These are phyloP conservation scores for Aspergillus novofumigatus DNA, from an alignment of 2,329 filamentous ascomycete genomes.

Conservation along the genomic window DNA sequence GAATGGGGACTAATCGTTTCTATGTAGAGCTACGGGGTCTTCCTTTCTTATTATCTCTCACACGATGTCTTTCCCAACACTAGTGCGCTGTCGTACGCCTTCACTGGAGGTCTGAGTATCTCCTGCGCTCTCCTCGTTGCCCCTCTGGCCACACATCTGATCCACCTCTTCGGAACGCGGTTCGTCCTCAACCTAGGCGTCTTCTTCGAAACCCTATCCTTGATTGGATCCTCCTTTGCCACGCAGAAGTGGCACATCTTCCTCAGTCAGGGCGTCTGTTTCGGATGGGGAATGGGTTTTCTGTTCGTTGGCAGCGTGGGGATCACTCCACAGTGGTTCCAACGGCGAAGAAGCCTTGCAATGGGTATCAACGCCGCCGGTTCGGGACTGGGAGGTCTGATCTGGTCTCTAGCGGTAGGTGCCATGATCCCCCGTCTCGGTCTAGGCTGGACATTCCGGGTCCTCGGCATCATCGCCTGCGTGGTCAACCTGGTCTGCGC, in stretches of 20 bases:
- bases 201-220: conserved; percentile 50
- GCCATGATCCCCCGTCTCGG: conserved; percentile 55
- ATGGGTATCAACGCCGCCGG: conserved; percentile 58
- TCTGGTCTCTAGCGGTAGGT: conserved; percentile 56
- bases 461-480: conserved; percentile 55
- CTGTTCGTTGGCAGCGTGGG: conserved; percentile 55
- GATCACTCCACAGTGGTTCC: conserved; percentile 61
- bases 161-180: conserved; percentile 50
- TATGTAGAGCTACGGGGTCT: conserved; percentile 50
- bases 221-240: conserved; percentile 56
- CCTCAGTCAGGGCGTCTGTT: conserved; percentile 57
- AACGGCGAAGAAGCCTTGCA: conserved; percentile 53
- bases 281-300: conserved; percentile 61
- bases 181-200: conserved; percentile 54
- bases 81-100: conserved; percentile 54
- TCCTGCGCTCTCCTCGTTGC: conserved; percentile 55
- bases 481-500: conserved; percentile 50
- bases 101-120: conserved; percentile 58
- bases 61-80: conserved; percentile 53
- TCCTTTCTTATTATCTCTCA: conserved; percentile 56
- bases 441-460: conserved; percentile 58
- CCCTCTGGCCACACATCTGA: conserved; percentile 52
- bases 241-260: conserved; percentile 57
- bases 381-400: conserved; percentile 56
- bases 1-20: conserved; percentile 1